Conservation (phyloP, 2,329 filamentous ascomycete genomes). For the Calonectria naviculata region DNA sequence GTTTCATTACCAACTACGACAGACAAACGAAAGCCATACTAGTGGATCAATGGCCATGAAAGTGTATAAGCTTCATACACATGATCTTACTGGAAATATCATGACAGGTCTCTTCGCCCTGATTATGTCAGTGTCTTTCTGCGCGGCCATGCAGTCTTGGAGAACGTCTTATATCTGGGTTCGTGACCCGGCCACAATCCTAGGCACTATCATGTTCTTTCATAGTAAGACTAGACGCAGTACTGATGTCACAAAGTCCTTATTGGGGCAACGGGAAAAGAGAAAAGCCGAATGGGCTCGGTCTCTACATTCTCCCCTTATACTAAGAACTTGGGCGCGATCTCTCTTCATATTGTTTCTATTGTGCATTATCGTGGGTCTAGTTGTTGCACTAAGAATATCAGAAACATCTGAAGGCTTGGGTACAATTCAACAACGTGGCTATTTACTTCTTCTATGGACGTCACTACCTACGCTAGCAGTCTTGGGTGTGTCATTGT, state of each 20-base stretch:
- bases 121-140: neutral
- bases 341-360: neutral
- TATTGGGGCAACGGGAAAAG: neutral
- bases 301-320: neutral
- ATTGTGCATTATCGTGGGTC: neutral
- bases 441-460: neutral
- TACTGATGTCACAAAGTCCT: neutral
- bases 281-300: neutral
- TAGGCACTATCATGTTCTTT: neutral
- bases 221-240: neutral
- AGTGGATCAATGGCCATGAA: neutral
- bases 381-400: neutral
- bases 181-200: neutral
- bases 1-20: neutral
- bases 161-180: neutral
- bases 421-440: neutral
- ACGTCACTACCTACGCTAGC: neutral
- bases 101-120: neutral
- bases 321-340: neutral
- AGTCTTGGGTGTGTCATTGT: neutral
- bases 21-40: neutral
- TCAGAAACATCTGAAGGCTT: neutral
- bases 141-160: neutral
- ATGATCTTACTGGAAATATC: neutral
- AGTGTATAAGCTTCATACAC: neutral